phyloP scores from a whole-genome alignment of 495 filamentous ascomycete genomes.

The Alectoria sarmentosa region DNA sequence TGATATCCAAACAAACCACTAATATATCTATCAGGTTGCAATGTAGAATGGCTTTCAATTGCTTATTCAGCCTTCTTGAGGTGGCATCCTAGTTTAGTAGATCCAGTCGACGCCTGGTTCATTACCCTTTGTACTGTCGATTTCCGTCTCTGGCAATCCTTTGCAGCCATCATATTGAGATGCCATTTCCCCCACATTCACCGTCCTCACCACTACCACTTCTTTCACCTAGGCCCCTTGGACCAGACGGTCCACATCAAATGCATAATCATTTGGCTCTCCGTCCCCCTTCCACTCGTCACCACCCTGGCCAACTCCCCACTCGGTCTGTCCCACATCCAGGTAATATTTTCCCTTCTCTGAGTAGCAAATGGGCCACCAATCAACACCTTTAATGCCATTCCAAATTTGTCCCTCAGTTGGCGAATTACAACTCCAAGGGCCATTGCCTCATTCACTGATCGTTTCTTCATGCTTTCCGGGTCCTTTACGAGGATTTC shows the following conservation, averaged over 20 bases:
- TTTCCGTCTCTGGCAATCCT: not conserved
- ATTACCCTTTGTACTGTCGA: not conserved
- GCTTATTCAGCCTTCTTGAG: not conserved
- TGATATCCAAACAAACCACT: no score
- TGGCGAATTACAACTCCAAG: not conserved
- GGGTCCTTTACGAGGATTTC: not conserved
- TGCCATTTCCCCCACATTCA: not conserved
- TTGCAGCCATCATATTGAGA: not conserved
- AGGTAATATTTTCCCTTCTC: not conserved
- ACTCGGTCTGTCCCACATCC: not conserved
- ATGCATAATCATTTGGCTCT: not conserved
- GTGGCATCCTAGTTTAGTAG: not conserved
- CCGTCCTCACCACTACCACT: not conserved
- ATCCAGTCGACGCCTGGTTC: not conserved
- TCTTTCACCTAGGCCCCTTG: not conserved
- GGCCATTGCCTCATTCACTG: not conserved
- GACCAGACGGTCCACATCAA: not conserved
- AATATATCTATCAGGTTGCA: not conserved
- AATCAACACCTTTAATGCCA: not conserved
- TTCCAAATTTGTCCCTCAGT: not conserved
- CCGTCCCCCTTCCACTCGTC: not conserved
- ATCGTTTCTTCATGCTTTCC: not conserved
- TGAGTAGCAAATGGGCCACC: not conserved
- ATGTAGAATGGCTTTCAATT: not conserved
- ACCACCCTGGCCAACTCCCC: not conserved